phyloP scores from a whole-genome alignment of 1,139 yeast species.

The Sugiyamaella castrensis region DNA sequence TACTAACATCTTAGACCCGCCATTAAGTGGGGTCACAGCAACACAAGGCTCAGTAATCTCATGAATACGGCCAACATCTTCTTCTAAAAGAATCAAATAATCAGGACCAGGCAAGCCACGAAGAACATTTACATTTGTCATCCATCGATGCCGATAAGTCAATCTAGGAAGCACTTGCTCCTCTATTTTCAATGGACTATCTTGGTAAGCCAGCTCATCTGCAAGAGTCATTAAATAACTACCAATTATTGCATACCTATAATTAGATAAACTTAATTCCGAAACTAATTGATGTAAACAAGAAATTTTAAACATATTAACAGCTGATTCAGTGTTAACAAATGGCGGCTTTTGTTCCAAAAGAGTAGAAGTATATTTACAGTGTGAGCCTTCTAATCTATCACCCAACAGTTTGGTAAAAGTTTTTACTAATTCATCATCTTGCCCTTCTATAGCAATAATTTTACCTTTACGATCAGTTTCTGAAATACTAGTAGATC shows the following conservation, averaged over 20 bases:
- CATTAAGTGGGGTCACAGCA: constrained; percentile 10
- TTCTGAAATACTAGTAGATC: constrained; percentile 5
- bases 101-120: constrained; percentile 33
- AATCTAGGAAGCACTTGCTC: constrained; percentile 3
- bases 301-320: constrained; percentile 31
- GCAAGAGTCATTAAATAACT: constrained; percentile 32
- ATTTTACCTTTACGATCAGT: constrained; percentile 19
- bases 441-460: constrained; percentile 31
- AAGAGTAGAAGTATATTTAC: constrained; percentile 20
- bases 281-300: constrained; percentile 30
- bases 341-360: constrained; percentile 22
- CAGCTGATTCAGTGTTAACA: constrained; percentile 25
- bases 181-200: constrained; percentile 11
- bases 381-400: constrained; percentile 16
- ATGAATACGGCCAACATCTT: not conserved
- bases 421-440: constrained; percentile 22
- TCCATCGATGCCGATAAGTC: constrained; percentile 29
- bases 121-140: constrained; percentile 26
- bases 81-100: constrained; percentile 24
- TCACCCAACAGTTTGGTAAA: constrained; percentile 20
- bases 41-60: constrained; percentile 1
- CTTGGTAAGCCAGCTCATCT: constrained; percentile 27
- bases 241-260: constrained; percentile 25
- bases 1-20: constrained; percentile 13
- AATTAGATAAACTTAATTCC: constrained; percentile 17